Evolutionary conservation across 371 early-diverging fungal species (phyloP), one percentile per base, ranked within the genome.

Genomic region (Conidiobolus incongruus): DNA sequence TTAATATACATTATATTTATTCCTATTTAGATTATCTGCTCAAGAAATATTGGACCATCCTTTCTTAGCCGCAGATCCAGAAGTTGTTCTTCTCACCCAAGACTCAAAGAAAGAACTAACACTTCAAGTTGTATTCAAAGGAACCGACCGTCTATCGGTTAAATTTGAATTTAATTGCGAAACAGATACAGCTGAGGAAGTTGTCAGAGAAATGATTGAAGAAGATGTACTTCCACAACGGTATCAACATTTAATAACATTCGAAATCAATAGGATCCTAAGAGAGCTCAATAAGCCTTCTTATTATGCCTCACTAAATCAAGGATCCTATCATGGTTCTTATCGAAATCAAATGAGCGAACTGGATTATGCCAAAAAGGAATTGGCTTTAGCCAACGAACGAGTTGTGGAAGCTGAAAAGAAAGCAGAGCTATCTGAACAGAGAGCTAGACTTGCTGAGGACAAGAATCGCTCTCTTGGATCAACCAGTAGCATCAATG

Each of bases 131-230:
- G 74, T 81, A 11, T 83, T 84, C 51, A 77, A 72, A 47, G 81
- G 81, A 17, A 74, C 68, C 55, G 84, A 82, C 51, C 70, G 68
- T 44, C 59, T 75, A 11, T 76, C 84, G 5, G 80, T 89, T 19
- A 85, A 82, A 52, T 91, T 91, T 67, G 77, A 78, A 46, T 89
- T 82, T 58, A 78, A 88, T 54, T 67, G 72, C 6, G 75, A 81
- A 30, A 73, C 69, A 5, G 92, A 91, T 47, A 89, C 89, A 4
- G 84, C 88, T 1, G 88, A 87, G 45, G 77, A 78, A 49, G 86
- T 91, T 6, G 83, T 85, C 7, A 72, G 70, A 31, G 92, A 91
- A 56, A 88, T 91, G 86, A 81, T 81, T 48, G 76, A 75, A 36
- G 85, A 81, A 54, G 58, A 75, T 37, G 81, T 84, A 10, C 56